Conservation (phyloP, 345 rosid genomes). For the Mangifera indica region DNA sequence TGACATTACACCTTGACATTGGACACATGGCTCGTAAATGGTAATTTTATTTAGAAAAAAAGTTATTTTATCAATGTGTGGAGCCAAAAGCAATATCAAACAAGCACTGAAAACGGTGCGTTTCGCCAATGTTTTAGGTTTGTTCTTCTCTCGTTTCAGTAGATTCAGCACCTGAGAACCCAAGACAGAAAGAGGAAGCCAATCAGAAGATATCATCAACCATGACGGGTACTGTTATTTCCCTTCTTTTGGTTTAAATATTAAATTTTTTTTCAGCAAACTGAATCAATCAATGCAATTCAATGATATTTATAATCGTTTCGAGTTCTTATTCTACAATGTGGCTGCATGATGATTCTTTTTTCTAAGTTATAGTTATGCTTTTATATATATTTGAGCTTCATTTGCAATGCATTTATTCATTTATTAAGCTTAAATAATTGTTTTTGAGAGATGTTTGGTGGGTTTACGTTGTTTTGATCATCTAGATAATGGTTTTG, state of each 20-base stretch:
- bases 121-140: neutral
- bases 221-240: conserved; percentile 18
- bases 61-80: too few relatives aligned
- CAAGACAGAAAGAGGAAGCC: neutral
- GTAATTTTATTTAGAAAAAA: too few relatives aligned
- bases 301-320: neutral
- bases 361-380: neutral
- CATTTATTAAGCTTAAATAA: neutral
- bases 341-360: neutral
- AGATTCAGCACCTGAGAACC: neutral
- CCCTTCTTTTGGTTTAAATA: neutral
- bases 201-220: neutral
- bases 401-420: neutral
- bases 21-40: too few relatives aligned
- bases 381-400: neutral
- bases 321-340: neutral
- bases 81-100: too few relatives aligned
- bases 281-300: neutral
- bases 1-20: too few relatives aligned
- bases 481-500: conserved; percentile 1
- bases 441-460: neutral
- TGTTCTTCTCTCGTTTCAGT: neutral
- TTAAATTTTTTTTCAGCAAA: neutral
- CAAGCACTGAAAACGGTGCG: neutral
- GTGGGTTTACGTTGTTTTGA: neutral